Conservation (phyloP, 495 filamentous ascomycete species). For the Hyaloscypha bicolor region DNA sequence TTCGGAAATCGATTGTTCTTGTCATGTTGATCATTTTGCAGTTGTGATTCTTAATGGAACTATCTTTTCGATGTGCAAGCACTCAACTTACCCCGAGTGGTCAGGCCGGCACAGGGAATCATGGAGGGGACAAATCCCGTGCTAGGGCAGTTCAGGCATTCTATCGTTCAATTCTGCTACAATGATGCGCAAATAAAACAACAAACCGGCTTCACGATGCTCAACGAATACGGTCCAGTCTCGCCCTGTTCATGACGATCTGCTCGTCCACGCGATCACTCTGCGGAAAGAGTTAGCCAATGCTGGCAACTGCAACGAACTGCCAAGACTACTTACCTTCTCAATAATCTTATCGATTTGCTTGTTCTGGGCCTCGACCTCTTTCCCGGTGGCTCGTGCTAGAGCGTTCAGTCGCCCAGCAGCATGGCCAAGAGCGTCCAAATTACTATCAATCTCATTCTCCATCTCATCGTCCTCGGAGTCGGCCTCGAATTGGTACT, state of each 20-base stretch:
- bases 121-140: background rate
- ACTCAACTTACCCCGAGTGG: background rate
- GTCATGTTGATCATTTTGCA: background rate
- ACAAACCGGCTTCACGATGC: background rate
- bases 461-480: constrained; percentile 79
- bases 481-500: constrained; percentile 81
- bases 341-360: constrained; percentile 66
- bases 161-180: constrained; percentile 18
- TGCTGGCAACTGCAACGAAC: constrained; percentile 26
- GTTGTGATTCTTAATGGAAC: too few species aligned
- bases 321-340: constrained; percentile 30
- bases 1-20: background rate
- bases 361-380: constrained; percentile 75
- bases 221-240: constrained; percentile 63
- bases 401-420: constrained; percentile 66
- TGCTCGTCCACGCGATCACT: constrained; percentile 73
- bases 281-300: constrained; percentile 36
- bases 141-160: background rate
- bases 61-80: background rate
- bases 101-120: background rate
- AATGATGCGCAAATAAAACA: constrained; percentile 14
- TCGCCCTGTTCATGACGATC: constrained; percentile 67
- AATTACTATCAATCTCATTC: constrained; percentile 66
- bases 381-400: constrained; percentile 68
- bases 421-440: constrained; percentile 61